A percentile compares a stretch with the other conserved stretches of the same genome.
phyloP scores from a whole-genome alignment of 345 rosid species.

The Gossypium sturtianum region DNA sequence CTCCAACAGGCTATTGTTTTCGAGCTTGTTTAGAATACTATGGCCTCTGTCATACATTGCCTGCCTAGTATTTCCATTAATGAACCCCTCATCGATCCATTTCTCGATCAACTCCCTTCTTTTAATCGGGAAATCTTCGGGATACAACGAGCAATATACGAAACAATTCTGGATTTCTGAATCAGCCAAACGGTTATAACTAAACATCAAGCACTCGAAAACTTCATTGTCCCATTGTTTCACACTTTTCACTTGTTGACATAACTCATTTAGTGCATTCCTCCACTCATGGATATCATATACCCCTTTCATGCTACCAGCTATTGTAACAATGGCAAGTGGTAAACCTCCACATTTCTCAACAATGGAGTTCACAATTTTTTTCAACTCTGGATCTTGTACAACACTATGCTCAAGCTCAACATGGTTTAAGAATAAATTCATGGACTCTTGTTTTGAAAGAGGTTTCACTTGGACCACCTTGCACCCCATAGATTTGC shows the following conservation, averaged over 20 bases:
- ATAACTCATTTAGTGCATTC: conserved; percentile 17
- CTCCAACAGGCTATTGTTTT: conserved; percentile 1
- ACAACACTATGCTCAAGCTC: neutral
- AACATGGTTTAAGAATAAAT: conserved; percentile 14
- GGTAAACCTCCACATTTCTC: neutral
- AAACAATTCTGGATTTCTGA: neutral
- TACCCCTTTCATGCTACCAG: neutral
- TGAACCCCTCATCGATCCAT: neutral
- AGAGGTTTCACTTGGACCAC: conserved; percentile 16
- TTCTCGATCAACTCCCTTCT: neutral
- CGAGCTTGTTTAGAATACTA: neutral
- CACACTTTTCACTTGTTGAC: neutral
- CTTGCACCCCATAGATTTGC: neutral
- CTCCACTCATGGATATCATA: conserved; percentile 12
- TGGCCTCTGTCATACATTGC: neutral
- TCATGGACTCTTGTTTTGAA: conserved; percentile 13
- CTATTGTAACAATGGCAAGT: neutral
- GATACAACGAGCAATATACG: neutral
- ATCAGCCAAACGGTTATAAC: neutral
- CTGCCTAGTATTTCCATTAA: neutral
- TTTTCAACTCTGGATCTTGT: neutral
- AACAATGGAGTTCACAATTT: neutral
- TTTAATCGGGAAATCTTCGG: neutral
- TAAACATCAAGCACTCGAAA: neutral
- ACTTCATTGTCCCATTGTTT: neutral